Base-by-base conservation (phyloP, 148 eudicot genomes). In the Salicornia ramosissima region DNA sequence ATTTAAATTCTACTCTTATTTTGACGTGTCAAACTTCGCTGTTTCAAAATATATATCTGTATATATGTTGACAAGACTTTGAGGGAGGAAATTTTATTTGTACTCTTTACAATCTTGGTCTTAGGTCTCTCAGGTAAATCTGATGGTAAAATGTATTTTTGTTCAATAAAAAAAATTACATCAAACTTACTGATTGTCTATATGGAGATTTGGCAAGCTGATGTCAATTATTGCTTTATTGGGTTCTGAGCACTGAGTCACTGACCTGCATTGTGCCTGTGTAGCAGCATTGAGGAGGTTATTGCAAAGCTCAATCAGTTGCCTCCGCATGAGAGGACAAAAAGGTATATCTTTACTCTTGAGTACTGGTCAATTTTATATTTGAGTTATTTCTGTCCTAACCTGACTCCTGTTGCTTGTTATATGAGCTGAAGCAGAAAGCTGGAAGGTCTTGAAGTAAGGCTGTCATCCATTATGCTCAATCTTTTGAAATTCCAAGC, bases 291-390 rank as follows among this genome's bases (percentile, higher is more conserved):
- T 26, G 76, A 79, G 45, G 75, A 79, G 61, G 76, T 79, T 43
- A 75, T 79, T 75, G 73, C 70, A 34, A 79, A 68, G 68, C 76
- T 71, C 68, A 72, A 68, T 68, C 76, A 71, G 54, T 36, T 75
- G 62, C 82, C 82, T 67, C 72, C 82, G 64, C 82, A 79, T 45
- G 82, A 79, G 49, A 75, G 82, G 76, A 73, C 75, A 21, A 79
- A 79, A 71, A 75, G 75, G 82, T 79, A 62, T 28, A 36, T 39
- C 43, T n/a, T n/a, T n/a, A n/a, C n/a, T n/a, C n/a, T 43, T 60
- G 19, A 33, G 28, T 29, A 21, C n/a, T 29, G 25, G 18, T 63
- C 40, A 68, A 36, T 40, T 14, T 56, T 42, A 39, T 63, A 10
- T 10, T 45, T 42, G 15, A 67, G 15, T 49, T 57, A 16, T 29